These are phyloP conservation scores for Pythium phragmitis DNA, from an alignment of 352 stramenopile genomes.

Conservation along the genomic window DNA sequence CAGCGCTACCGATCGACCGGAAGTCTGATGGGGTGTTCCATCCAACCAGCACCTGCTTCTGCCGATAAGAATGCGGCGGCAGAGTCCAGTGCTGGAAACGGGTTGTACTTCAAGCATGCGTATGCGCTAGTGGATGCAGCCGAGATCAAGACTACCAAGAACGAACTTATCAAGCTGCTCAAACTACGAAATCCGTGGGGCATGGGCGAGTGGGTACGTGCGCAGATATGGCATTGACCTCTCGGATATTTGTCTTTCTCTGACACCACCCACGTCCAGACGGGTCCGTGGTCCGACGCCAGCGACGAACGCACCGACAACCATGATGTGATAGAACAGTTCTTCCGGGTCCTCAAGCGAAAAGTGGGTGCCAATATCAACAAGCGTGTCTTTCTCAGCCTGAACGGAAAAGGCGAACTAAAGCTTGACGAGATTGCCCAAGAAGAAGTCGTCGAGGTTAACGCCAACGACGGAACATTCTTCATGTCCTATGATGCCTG, in stretches of 20 bases:
- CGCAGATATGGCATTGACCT: not conserved
- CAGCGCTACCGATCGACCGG: constrained; percentile 74
- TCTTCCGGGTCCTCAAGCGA: constrained; percentile 72
- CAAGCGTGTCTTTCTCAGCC: constrained; percentile 60
- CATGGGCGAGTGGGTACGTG: constrained; percentile 88
- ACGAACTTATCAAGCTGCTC: constrained; percentile 58
- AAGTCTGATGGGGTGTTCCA: constrained; percentile 91
- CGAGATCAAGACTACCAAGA: constrained; percentile 60
- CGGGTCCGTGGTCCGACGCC: constrained; percentile 80
- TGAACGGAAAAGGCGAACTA: constrained; percentile 52
- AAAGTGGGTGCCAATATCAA: constrained; percentile 62
- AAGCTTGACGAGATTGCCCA: constrained; percentile 61
- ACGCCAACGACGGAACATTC: constrained; percentile 89
- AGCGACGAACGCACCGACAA: constrained; percentile 76
- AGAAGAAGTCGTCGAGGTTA: constrained; percentile 78
- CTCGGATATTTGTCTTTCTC: not conserved
- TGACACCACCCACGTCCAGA: constrained; percentile 31
- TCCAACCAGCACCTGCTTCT: constrained; percentile 65
- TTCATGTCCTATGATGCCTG: constrained; percentile 91
- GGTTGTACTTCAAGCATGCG: constrained; percentile 86
- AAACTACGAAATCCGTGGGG: constrained; percentile 91
- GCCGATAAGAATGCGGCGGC: constrained; percentile 56
- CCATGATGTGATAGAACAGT: constrained; percentile 73
- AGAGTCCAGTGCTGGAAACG: constrained; percentile 79
- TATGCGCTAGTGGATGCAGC: constrained; percentile 83